Evolutionary conservation across 2,329 filamentous ascomycete genomes (phyloP), one percentile per base, ranked within the genome.

Genomic region (Tolypocladium amazonense): DNA sequence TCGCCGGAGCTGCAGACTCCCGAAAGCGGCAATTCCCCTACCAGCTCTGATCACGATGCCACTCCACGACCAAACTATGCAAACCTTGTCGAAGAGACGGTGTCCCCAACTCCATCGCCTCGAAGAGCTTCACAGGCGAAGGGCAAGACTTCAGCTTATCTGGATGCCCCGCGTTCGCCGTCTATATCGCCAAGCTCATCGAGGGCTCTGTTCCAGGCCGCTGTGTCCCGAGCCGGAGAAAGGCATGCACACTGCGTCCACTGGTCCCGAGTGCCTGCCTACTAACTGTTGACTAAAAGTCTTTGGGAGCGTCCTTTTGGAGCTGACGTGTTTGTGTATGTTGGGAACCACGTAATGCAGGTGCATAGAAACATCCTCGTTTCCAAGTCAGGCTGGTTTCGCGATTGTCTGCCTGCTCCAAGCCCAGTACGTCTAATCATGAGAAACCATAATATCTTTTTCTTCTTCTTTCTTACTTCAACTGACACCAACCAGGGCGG

Each of bases 311-410:
- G 63, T 15, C 70, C 71, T 1, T 65, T 72, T 61, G 70, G 70
- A 15, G 67, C 72, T 20, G 72, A 74, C 61, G 65, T 74, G 53
- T 60, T 69, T 41, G 64, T 73, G 58, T 62, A 63, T 27, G 64
- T 65, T 18, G 67, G 66, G 20, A 59, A 52, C 4, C 60, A 63
- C 59, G 60, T 60, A 41, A 70, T 70, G 58, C 57, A 63, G 61
- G 63, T 73, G n/a, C 73, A 76, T 61, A 73, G 73, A 45, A 67
- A 70, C 43, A 67, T 76, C 56, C 61, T 76, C 30, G 61, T 63
- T 47, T 61, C 67, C 4, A 65, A 72, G 30, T 75, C 74, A 7
- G 67, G 62, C 7, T 75, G 69, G 68, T 70, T 76, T 56, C 67
- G 68, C 6, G 65, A 70, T n/a, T 64, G 67, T 25, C 65, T 76